These are phyloP conservation scores for Parasitella parasitica DNA, from an alignment of 371 early-diverging fungal species.

Conservation along the genomic window DNA sequence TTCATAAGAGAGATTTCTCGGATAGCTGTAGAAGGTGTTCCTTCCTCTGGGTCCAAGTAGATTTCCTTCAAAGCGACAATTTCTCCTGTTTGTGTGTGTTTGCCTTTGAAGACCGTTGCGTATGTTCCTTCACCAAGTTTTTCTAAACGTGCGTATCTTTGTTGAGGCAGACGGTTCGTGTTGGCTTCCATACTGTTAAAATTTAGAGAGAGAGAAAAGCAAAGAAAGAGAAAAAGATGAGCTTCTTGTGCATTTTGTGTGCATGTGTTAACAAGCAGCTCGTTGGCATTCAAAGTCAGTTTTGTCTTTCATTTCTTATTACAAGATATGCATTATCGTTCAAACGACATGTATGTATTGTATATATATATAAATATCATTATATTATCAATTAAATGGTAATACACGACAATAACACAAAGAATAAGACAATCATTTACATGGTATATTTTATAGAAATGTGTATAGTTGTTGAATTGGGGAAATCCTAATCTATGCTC, in stretches of 20 bases:
- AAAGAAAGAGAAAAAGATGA: background rate
- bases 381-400: too few relatives aligned
- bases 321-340: too few relatives aligned
- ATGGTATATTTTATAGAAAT: too few relatives aligned
- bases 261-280: background rate
- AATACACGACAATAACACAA: too few relatives aligned
- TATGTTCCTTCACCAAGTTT: conserved; percentile 99
- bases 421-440: too few relatives aligned
- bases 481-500: too few relatives aligned
- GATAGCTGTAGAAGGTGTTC: conserved; percentile 95
- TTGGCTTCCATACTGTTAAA: conserved; percentile 22
- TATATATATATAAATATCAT: too few relatives aligned
- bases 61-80: conserved; percentile 99
- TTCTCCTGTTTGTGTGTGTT: conserved; percentile 82
- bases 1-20: conserved; percentile 96
- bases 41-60: conserved; percentile 89
- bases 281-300: background rate
- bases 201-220: background rate
- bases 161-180: conserved; percentile 27
- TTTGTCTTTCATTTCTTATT: background rate
- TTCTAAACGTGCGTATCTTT: conserved; percentile 79
- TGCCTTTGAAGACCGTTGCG: conserved; percentile 99
- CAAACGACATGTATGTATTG: too few relatives aligned
- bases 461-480: too few relatives aligned
- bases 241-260: background rate